Conservation (phyloP, 1,284 basidiomycete genomes). For the Cutaneotrichosporon arboriforme region DNA sequence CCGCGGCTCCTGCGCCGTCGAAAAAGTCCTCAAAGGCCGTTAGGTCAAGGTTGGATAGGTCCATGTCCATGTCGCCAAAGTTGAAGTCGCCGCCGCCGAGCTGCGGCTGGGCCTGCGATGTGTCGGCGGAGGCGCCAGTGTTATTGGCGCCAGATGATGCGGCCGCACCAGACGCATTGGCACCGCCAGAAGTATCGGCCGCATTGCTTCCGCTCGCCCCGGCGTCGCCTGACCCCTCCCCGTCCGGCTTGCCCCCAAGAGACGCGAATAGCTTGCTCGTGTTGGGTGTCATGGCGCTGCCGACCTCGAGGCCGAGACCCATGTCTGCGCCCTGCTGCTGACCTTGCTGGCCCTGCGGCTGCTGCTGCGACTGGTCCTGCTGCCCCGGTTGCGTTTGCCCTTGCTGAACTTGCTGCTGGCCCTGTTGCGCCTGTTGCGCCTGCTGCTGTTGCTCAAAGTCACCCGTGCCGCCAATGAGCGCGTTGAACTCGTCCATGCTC, state of each 20-base stretch:
- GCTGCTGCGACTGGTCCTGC: not conserved
- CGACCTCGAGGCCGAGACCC: not conserved
- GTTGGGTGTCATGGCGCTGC: conserved; percentile 17
- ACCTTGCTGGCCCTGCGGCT: not conserved
- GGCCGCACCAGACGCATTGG: not conserved
- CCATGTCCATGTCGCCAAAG: conserved; percentile 15
- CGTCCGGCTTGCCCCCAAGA: not conserved
- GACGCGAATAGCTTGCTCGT: conserved; percentile 17
- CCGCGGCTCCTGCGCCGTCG: not conserved
- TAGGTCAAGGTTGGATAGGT: conserved; percentile 14
- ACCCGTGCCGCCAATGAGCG: conserved; percentile 19
- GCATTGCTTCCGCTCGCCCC: too few relatives aligned
- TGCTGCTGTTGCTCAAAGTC: conserved; percentile 3
- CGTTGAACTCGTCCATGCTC: conserved; percentile 25
- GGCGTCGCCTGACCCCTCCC: too few relatives aligned
- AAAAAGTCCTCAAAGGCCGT: conserved; percentile 14
- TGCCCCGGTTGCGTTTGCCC: not conserved
- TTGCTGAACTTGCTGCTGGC: not conserved
- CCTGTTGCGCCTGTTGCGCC: conserved; percentile 1
- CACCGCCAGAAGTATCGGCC: too few relatives aligned
- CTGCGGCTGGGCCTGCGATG: not conserved
- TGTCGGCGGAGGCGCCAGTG: not conserved
- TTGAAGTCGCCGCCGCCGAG: not conserved
- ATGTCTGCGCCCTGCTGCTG: not conserved
- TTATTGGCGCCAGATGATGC: not conserved